These are phyloP conservation scores for Xerocomellus intermedius DNA, from an alignment of 768 basidiomycete genomes.

Conservation along the genomic window DNA sequence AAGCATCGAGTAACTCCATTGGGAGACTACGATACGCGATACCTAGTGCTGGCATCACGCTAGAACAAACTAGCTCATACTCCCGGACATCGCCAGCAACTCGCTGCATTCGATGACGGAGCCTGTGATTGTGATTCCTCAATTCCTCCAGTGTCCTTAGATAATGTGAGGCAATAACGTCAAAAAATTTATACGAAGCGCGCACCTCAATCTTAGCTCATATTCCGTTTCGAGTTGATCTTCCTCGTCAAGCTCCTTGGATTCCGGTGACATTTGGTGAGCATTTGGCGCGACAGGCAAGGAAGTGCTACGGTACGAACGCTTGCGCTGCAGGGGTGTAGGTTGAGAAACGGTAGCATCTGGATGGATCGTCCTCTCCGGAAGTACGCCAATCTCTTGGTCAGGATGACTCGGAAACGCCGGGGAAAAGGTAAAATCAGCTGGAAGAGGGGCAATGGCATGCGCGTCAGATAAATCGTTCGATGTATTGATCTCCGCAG, in stretches of 20 bases:
- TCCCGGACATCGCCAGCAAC: conserved; percentile 62
- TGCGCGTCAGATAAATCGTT: conserved; percentile 7
- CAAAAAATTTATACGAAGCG: background rate
- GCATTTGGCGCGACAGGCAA: conserved; percentile 29
- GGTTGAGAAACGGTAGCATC: background rate
- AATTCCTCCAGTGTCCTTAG: conserved; percentile 60
- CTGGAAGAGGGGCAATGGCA: conserved; percentile 1
- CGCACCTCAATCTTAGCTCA: conserved; percentile 37
- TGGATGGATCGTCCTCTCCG: background rate
- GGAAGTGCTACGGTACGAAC: conserved; percentile 35
- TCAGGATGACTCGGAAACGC: background rate
- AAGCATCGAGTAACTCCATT: conserved; percentile 67
- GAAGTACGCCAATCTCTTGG: conserved; percentile 3
- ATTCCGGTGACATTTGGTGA: conserved; percentile 32
- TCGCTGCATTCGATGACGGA: conserved; percentile 66
- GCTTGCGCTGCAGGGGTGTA: background rate
- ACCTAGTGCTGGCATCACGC: conserved; percentile 47
- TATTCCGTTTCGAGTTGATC: conserved; percentile 52
- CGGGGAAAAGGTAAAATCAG: background rate
- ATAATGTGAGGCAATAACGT: background rate
- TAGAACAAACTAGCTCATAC: conserved; percentile 59
- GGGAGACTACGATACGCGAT: conserved; percentile 52
- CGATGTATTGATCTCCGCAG: conserved; percentile 8
- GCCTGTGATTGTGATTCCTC: conserved; percentile 59
- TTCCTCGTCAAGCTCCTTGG: conserved; percentile 46